A percentile compares a stretch with the other conserved stretches of the same genome.
Evolutionary conservation across 768 basidiomycete species (phyloP).

Genomic region (Hysterangium stoloniferum): DNA sequence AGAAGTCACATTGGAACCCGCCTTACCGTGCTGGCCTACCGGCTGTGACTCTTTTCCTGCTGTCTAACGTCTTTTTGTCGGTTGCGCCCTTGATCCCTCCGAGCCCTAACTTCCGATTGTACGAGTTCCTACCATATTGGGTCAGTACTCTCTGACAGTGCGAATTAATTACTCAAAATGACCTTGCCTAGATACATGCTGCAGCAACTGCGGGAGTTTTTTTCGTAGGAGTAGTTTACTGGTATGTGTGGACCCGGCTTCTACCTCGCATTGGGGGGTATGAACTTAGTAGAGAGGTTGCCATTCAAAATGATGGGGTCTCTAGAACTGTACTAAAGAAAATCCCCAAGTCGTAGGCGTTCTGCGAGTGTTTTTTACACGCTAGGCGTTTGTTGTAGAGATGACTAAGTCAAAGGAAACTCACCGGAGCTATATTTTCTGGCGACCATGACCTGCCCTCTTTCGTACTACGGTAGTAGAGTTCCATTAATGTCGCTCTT

Average conservation of each 20-base stretch:
- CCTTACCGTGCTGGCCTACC: conserved; percentile 51
- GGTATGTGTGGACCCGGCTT: conserved; percentile 46
- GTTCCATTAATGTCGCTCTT: too few species aligned
- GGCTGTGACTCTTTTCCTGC: conserved; percentile 46
- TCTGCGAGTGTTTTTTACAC: too few species aligned
- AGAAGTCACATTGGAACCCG: conserved; percentile 48
- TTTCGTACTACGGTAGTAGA: too few species aligned
- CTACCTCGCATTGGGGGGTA: conserved; percentile 43
- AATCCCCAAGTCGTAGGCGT: conserved; percentile 22
- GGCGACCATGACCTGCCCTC: too few species aligned
- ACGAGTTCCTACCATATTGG: conserved; percentile 60
- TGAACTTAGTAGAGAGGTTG: conserved; percentile 37
- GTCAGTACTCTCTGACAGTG: conserved; percentile 31
- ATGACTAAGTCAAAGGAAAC: too few species aligned
- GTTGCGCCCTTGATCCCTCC: conserved; percentile 60
- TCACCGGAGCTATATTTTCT: too few species aligned
- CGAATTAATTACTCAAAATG: background rate
- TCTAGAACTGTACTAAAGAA: conserved; percentile 45
- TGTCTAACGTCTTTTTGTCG: conserved; percentile 60
- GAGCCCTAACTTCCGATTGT: conserved; percentile 34
- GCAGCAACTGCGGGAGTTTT: conserved; percentile 40
- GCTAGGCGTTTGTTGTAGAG: too few species aligned
- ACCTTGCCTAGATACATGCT: conserved; percentile 40
- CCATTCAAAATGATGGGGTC: conserved; percentile 49
- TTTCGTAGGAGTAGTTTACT: conserved; percentile 44